Evolutionary conservation across 2,329 filamentous ascomycete genomes (phyloP), one percentile per base, ranked within the genome.

Genomic region (Diplodia scrobiculata): DNA sequence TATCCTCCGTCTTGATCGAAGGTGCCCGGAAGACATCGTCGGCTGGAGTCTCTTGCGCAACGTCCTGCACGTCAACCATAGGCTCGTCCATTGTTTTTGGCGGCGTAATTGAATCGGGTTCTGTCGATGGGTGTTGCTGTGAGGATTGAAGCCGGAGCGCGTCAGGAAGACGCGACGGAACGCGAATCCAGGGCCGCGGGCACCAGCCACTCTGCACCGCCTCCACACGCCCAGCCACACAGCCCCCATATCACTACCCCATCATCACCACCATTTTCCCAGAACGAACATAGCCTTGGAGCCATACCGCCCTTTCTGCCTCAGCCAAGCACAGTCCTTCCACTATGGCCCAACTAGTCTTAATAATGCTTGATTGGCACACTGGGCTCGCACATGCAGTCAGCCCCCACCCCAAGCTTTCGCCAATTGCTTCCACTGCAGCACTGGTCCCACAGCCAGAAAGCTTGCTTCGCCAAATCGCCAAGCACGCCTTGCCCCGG

Each of bases 1-100:
- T 74, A 34, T 76, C 71, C 36, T 69, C 48, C 52, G 72, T 75
- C 68, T 78, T 64, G 66, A 84, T 78, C 1, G 81, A 83, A 7
- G 81, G 81, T 14, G 81, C 78, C 68, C 79, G 79, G 73, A 83
- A 83, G 67, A 82, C 73, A 55, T 74, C 71, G 32, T 74, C 68
- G 3, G 72, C 68, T 4, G 75, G 77, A 1, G 76, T 77, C 59
- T 78, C 76, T 36, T 70, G 71, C 58, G 75, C 74, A 63, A 75
- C 73, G 0, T 77, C 74, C 63, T 76, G 74, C 21, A 70, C 69
- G 2, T 69, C 68, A 9, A 58, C 11, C 38, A 63, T 58, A 21
- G 48, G 51, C 34, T 76, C 75, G 34, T 70, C 68, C 75, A 77
- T 77, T 14, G 2, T 52, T 21, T 11, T 29, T 29, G 17, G 45